Evolutionary conservation across 495 filamentous ascomycete genomes (phyloP).

Genomic region (Lasiosphaeria hispida): DNA sequence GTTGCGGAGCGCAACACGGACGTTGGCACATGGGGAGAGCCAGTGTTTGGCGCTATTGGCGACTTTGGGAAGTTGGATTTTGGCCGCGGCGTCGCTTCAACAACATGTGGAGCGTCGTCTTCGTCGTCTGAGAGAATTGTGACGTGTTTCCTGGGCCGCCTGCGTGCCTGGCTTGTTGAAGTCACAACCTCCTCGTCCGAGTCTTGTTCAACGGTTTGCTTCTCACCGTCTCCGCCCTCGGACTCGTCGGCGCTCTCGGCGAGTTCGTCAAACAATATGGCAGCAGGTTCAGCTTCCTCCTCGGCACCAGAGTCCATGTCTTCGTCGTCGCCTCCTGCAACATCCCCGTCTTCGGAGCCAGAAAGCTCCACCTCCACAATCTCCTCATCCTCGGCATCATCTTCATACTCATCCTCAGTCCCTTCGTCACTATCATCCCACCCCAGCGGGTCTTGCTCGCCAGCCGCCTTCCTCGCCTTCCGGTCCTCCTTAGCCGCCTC

Average conservation of each 20-base stretch:
- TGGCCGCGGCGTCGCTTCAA: conserved; percentile 44
- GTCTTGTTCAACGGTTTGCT: conserved; percentile 38
- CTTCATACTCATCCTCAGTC: conserved; percentile 49
- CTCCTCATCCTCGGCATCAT: conserved; percentile 34
- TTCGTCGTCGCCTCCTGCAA: conserved; percentile 23
- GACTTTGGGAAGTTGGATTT: conserved; percentile 36
- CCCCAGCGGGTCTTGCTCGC: conserved; percentile 51
- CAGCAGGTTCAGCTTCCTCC: conserved; percentile 16
- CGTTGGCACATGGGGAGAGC: conserved; percentile 47
- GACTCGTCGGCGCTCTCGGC: conserved; percentile 41
- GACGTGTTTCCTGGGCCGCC: conserved; percentile 42
- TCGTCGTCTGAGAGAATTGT: conserved; percentile 62
- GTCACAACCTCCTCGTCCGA: conserved; percentile 42
- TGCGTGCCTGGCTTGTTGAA: conserved; percentile 30
- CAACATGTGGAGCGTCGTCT: conserved; percentile 54
- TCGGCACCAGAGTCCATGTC: conserved; percentile 38
- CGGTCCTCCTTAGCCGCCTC: conserved; percentile 63
- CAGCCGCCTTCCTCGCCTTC: conserved; percentile 47
- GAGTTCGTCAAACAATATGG: conserved; percentile 34
- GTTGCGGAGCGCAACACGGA: conserved; percentile 56
- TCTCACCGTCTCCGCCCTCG: conserved; percentile 40
- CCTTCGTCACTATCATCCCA: conserved; percentile 60
- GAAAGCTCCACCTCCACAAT: conserved; percentile 44
- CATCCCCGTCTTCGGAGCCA: conserved; percentile 46
- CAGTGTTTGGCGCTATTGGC: conserved; percentile 31